Percentiles rank a stretch among this genome's conserved stretches.
Conservation (phyloP, 208 protist genomes). For the Acanthamoeba lenticulata region DNA sequence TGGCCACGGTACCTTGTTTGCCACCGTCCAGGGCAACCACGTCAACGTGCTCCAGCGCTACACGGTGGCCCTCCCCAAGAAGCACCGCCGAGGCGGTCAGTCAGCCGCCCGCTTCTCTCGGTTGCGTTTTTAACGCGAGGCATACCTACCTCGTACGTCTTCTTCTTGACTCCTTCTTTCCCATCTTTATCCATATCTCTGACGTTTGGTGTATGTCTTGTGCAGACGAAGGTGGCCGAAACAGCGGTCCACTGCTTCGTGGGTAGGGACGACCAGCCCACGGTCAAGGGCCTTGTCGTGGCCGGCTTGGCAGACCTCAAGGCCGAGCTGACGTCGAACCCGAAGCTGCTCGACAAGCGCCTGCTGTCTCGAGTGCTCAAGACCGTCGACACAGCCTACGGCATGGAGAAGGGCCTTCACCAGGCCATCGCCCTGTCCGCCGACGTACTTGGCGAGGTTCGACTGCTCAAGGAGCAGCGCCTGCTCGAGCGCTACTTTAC, state of each 20-base stretch:
- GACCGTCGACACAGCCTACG: constrained; percentile 20
- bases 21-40: constrained; percentile 35
- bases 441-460: constrained; percentile 17
- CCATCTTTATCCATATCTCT: neutral
- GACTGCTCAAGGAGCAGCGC: constrained; percentile 46
- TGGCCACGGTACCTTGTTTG: constrained; percentile 49
- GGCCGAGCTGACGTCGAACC: neutral
- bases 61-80: constrained; percentile 30
- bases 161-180: neutral
- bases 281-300: constrained; percentile 40
- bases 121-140: constrained; percentile 69
- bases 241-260: constrained; percentile 42
- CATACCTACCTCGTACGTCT: constrained; percentile 48
- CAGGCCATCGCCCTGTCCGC: constrained; percentile 29
- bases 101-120: constrained; percentile 28
- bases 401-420: constrained; percentile 53
- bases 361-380: constrained; percentile 24
- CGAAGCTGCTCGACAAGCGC: constrained; percentile 13
- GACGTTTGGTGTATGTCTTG: neutral
- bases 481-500: constrained; percentile 48
- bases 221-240: constrained; percentile 53
- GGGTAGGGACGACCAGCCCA: constrained; percentile 15
- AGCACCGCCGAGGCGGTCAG: constrained; percentile 59
- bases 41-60: constrained; percentile 24
- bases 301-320: constrained; percentile 56